phyloP scores from a whole-genome alignment of 768 basidiomycete species.

The Amanita jacksonii region DNA sequence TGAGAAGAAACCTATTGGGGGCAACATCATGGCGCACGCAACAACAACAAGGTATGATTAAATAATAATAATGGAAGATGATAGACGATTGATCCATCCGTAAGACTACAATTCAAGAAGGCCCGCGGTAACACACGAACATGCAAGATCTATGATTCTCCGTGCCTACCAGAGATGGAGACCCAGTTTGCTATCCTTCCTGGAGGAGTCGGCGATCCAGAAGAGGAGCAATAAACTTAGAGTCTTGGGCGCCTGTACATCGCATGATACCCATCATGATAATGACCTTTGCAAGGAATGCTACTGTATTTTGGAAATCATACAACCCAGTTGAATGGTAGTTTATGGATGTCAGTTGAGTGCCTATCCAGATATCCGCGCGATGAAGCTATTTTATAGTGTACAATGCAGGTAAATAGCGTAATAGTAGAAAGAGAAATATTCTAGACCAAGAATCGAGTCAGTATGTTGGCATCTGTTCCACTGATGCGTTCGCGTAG shows the following conservation, averaged over 20 bases:
- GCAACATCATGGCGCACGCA: conserved; percentile 98
- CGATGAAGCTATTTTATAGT: conserved; percentile 19
- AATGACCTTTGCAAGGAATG: conserved; percentile 10
- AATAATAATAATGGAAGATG: conserved; percentile 5
- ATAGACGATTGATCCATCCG: conserved; percentile 9
- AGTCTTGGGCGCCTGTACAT: no score
- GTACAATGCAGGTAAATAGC: conserved; percentile 24
- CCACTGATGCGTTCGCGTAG: conserved; percentile 70
- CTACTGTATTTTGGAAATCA: conserved; percentile 14
- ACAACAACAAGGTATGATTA: conserved; percentile 79
- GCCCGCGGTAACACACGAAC: conserved; percentile 85
- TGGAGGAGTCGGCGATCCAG: conserved; percentile 90
- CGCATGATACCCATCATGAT: no score
- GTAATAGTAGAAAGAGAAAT: conserved; percentile 2
- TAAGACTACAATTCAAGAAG: conserved; percentile 84
- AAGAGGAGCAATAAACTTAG: conserved; percentile 62
- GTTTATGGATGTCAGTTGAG: conserved; percentile 24
- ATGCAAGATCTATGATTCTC: conserved; percentile 97
- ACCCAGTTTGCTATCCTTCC: conserved; percentile 89
- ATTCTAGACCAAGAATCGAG: conserved; percentile 63
- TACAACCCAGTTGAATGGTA: conserved; percentile 44
- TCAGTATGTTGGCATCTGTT: conserved; percentile 83
- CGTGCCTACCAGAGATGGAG: conserved; percentile 94
- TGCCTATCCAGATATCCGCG: conserved; percentile 18
- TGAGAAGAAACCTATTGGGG: conserved; percentile 97